Evolutionary conservation across 257 asterid species (phyloP), one percentile per base, ranked within the genome.

Genomic region (Nicotiana sylvestris): DNA sequence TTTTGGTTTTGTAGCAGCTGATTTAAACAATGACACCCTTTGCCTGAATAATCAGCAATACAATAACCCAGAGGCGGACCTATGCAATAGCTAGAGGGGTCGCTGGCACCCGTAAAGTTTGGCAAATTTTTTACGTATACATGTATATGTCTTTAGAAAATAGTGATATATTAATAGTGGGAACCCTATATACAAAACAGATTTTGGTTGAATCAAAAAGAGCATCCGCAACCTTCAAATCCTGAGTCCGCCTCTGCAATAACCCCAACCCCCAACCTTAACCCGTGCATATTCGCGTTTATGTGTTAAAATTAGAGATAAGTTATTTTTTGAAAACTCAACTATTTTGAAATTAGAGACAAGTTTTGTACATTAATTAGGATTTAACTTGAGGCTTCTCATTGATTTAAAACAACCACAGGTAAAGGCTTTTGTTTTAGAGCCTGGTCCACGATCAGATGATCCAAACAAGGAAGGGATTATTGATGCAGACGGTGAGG

Each of bases 391-490:
- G 27, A 69, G n/a, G 39, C 56, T 43, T 64, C 56, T 21, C 70
- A 80, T 77, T 68, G 77, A 56, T 30, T 21, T 83, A 82, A 58
- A 72, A 84, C 35, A 21, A 81, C 29, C 79, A 64, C 88, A 96
- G 99, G 99, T 96, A 69, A 96, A 92, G 87, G 95, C 94, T 37
- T 92, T 96, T 66, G 27, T 90, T 78, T 85, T 94, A 90, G 94
- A 94, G 87, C 98, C 99, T 2, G 99, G 98, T 35, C 58, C 88
- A 51, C 91, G 89, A 69, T 76, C 67, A 1, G 87, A 88, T 27
- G 89, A 92, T 85, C 87, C 92, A 21, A 66, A 30, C 55, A 86
- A 76, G 84, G 91, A 76, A 61, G 91, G 91, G 82, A 85, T 87
- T 37, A 84, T 89, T 16, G 91, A 89, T 55, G 86, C 85, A 8